These are phyloP conservation scores for Cinnamomum micranthum DNA, from an alignment of 164 flowering plant species.

Conservation along the genomic window DNA sequence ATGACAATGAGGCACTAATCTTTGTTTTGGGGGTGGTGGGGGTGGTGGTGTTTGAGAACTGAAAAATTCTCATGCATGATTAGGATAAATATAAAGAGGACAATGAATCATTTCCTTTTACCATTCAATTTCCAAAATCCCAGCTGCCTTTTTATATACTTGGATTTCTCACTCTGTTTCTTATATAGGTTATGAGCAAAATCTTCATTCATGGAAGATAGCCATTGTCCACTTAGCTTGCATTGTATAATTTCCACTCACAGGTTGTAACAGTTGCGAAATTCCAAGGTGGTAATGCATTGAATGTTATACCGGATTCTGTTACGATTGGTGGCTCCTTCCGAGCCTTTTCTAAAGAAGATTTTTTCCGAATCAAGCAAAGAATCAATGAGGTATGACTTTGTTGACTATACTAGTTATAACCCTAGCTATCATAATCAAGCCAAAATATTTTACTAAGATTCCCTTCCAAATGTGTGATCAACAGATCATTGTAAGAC, in stretches of 20 bases:
- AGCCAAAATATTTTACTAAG: background rate
- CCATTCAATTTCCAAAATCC: too few relatives aligned
- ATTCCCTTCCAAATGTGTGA: background rate
- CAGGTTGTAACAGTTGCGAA: conserved; percentile 54
- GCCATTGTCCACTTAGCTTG: too few relatives aligned
- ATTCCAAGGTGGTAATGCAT: conserved; percentile 50
- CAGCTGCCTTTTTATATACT: too few relatives aligned
- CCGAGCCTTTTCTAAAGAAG: conserved; percentile 38
- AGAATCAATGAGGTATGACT: conserved; percentile 43
- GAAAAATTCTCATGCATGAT: too few relatives aligned
- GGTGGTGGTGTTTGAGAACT: too few relatives aligned
- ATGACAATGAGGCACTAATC: too few relatives aligned
- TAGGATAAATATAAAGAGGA: too few relatives aligned
- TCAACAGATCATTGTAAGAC: conserved; percentile 40
- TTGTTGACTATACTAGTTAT: background rate
- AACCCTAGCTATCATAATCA: background rate
- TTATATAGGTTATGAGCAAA: too few relatives aligned
- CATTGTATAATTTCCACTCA: background rate
- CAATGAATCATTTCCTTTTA: too few relatives aligned
- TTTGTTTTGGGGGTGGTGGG: too few relatives aligned
- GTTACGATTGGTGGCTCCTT: conserved; percentile 55
- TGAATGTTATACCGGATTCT: conserved; percentile 55
- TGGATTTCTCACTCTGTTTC: too few relatives aligned
- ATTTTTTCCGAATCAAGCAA: conserved; percentile 34
- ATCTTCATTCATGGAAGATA: too few relatives aligned